phyloP scores from a whole-genome alignment of 345 rosid genomes.

The Angophora floribunda region DNA sequence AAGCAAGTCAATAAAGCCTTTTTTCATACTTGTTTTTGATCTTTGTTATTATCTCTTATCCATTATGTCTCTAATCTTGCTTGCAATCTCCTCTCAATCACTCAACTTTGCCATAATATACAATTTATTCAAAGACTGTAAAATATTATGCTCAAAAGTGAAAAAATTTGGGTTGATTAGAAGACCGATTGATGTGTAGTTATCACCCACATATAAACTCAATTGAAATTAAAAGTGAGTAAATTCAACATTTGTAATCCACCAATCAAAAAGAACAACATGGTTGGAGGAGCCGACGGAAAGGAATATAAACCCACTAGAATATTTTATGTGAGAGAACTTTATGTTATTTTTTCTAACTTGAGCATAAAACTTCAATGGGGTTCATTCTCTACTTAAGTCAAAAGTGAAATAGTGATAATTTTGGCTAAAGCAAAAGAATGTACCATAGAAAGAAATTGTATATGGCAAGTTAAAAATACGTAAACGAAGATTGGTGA shows the following conservation, averaged over 20 bases:
- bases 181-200: background rate
- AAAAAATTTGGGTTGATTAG: background rate
- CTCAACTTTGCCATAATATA: background rate
- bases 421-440: background rate
- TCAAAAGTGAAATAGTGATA: background rate
- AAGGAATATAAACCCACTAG: background rate
- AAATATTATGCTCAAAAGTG: background rate
- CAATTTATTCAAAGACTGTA: background rate
- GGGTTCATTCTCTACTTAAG: background rate
- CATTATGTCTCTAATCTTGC: background rate
- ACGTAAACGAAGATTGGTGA: background rate
- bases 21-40: background rate
- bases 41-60: background rate
- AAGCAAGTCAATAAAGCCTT: no score
- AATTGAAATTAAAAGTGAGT: background rate
- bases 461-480: background rate
- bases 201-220: background rate
- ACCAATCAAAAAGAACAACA: background rate
- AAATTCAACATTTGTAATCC: background rate
- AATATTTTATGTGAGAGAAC: background rate
- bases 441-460: background rate
- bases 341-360: background rate
- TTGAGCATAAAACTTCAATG: background rate
- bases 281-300: background rate
- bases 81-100: fast-evolving